Evolutionary conservation across 139 green algal species (phyloP), one percentile per base, ranked within the genome.

Genomic region (Microglena sp.): DNA sequence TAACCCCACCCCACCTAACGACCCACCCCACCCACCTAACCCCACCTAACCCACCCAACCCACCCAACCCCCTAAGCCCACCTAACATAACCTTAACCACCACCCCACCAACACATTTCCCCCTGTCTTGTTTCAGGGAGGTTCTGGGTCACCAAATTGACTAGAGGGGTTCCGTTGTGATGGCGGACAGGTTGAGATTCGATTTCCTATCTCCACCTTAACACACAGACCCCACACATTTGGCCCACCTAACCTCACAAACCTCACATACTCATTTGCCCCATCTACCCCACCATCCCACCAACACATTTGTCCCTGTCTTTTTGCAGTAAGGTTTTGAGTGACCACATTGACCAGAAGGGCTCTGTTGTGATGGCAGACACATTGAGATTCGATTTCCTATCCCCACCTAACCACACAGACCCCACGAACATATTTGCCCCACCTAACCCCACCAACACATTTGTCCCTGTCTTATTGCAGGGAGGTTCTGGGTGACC

Each of bases 301-400:
- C 40, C 40, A 11, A 18, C 28, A n/a, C 11, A 18, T 59, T 59
- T 59, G 11, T n/a, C 21, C 21, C 21, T n/a, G 50, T 27, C 50
- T 6, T n/a, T 11, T 32, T 46, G 24, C 72, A 79, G 72, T 30
- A 54, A 86, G 53, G 76, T 89, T 62, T 78, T 97, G 57, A 92
- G 94, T 2, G 85, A 95, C 40, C 82, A 93, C 44, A 84, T 99
- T 18, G 84, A 96, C 61, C 94, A 99, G 80, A 98, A 97, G 81
- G 94, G 94, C 53, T 96, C 87, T 15, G 86, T 98, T 22, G 94
- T 99, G 46, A 66, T 85, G 50, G 80, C 87, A 0, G 90, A 97
- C 64, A 86, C 85, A 68, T 83, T 99, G 62, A 87, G 92, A 43
- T 99, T 99, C 73, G 94, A 99, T 80, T 99, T 99, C 77, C n/a